Evolutionary conservation across 306 rosid genomes (phyloP).

Genomic region (Elaeagnus macrophylla): DNA sequence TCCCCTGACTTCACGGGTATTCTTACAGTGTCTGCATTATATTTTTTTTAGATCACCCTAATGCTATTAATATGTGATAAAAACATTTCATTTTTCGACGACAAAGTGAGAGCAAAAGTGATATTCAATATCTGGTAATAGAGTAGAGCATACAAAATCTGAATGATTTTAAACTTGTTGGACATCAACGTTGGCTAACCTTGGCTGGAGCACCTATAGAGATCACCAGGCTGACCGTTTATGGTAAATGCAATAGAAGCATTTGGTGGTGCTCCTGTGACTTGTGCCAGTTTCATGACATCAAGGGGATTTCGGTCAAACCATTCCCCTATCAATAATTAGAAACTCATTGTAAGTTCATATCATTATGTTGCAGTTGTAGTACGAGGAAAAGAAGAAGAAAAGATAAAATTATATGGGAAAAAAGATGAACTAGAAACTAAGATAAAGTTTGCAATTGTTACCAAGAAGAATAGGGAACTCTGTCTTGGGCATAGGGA

Average conservation of each 20-base stretch:
- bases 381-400: background rate
- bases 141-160: no score
- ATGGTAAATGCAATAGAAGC: slow-evolving; percentile 73
- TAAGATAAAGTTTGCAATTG: no score
- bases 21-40: slow-evolving; percentile 55
- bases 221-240: slow-evolving; percentile 92
- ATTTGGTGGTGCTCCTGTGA: slow-evolving; percentile 78
- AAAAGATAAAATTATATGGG: background rate
- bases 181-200: slow-evolving; percentile 29
- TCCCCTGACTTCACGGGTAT: slow-evolving; percentile 49
- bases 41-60: slow-evolving; percentile 2
- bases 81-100: background rate
- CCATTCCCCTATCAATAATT: slow-evolving; percentile 75
- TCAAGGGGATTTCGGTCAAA: slow-evolving; percentile 61
- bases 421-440: no score
- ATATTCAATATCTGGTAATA: no score
- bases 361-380: background rate
- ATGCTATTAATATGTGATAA: background rate
- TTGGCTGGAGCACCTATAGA: slow-evolving; percentile 62
- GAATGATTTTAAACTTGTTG: background rate
- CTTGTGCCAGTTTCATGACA: slow-evolving; percentile 47
- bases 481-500: slow-evolving; percentile 60
- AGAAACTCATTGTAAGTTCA: background rate
- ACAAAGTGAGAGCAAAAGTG: background rate
- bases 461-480: slow-evolving; percentile 69